These are phyloP conservation scores for Ceratobasidium sp. DNA, from an alignment of 1,284 basidiomycete species.

Conservation along the genomic window DNA sequence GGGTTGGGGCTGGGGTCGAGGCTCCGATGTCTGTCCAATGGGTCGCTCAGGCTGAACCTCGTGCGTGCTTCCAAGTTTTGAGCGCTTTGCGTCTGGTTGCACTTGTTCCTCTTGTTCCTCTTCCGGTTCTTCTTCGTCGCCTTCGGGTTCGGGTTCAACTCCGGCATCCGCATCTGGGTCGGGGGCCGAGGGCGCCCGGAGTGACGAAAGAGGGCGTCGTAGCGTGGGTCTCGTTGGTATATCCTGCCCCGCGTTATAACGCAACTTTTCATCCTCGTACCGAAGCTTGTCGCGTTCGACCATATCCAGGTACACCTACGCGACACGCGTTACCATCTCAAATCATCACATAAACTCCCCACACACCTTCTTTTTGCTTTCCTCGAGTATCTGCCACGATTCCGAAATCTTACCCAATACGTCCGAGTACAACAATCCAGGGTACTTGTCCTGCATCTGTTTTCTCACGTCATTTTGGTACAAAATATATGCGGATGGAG, in stretches of 20 bases:
- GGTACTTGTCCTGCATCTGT: constrained; percentile 68
- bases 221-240: constrained; percentile 17
- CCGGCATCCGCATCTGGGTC: constrained; percentile 43
- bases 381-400: constrained; percentile 72
- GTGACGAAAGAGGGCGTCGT: constrained; percentile 5
- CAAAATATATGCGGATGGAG: constrained; percentile 91
- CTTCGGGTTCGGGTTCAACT: constrained; percentile 40
- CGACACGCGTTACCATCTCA: constrained; percentile 22
- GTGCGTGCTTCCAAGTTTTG: neutral
- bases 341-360: constrained; percentile 48
- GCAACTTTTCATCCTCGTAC: constrained; percentile 50
- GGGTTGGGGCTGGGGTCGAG: neutral
- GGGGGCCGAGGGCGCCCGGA: constrained; percentile 18
- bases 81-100: constrained; percentile 42
- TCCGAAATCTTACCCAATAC: constrained; percentile 73
- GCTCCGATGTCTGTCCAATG: neutral
- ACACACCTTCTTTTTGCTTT: constrained; percentile 74
- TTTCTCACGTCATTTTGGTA: constrained; percentile 92
- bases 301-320: constrained; percentile 52
- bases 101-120: constrained; percentile 42
- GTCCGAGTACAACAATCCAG: constrained; percentile 71
- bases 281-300: constrained; percentile 48
- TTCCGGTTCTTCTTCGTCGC: constrained; percentile 42
- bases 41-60: neutral
- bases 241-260: constrained; percentile 49